Evolutionary conservation across 176 grass and related monocot species (phyloP).

Genomic region (Ensete glaucum): DNA sequence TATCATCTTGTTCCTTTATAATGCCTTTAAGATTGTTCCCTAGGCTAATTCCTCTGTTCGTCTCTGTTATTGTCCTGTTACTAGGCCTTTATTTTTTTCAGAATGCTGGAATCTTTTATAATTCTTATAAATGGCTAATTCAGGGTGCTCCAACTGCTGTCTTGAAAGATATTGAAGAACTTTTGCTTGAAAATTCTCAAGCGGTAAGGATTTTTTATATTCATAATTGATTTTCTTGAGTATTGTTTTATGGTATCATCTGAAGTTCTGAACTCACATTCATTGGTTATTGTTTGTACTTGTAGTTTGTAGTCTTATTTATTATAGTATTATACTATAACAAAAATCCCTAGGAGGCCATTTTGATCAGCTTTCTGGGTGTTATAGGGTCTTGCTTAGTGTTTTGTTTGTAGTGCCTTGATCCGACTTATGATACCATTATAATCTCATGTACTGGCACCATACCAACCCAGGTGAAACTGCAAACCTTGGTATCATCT

Average conservation of each 20-base stretch:
- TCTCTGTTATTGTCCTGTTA: neutral
- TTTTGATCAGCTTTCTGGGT: neutral
- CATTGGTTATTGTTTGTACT: neutral
- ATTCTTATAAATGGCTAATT: conserved; percentile 16
- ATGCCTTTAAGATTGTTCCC: neutral
- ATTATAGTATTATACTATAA: neutral
- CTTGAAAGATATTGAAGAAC: conserved; percentile 58
- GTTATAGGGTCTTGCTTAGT: neutral
- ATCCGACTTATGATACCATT: no score
- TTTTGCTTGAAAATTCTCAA: conserved; percentile 75
- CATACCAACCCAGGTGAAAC: no score
- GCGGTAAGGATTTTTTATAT: conserved; percentile 30
- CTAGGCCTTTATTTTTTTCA: conserved; percentile 2
- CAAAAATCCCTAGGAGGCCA: neutral
- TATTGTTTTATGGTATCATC: neutral
- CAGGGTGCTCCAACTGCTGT: conserved; percentile 65
- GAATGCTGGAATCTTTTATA: neutral
- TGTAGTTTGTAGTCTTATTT: no score
- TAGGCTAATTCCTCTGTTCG: neutral
- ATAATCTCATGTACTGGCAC: no score
- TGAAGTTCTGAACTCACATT: neutral
- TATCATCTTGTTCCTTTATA: neutral
- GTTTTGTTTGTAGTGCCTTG: neutral
- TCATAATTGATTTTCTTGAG: conserved; percentile 7
- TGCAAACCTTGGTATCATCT: no score